phyloP scores from a whole-genome alignment of 1,284 basidiomycete species.

The Trametes versicolor region DNA sequence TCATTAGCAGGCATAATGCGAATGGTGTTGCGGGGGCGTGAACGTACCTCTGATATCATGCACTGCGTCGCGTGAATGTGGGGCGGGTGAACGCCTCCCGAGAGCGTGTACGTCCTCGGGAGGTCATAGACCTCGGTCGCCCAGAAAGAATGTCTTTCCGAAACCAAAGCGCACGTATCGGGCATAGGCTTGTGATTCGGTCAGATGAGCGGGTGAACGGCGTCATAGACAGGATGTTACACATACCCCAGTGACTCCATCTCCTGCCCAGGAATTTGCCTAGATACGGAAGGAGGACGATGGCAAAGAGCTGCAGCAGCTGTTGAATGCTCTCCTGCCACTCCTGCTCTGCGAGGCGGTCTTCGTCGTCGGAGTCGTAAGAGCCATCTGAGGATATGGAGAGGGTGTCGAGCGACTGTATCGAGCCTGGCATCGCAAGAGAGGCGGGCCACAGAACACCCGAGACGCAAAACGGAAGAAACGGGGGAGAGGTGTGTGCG shows the following conservation, averaged over 20 bases:
- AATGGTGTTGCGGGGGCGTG: conserved; percentile 31
- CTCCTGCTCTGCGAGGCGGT: conserved; percentile 84
- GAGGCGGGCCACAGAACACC: neutral
- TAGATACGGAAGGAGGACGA: conserved; percentile 86
- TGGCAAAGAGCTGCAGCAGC: conserved; percentile 81
- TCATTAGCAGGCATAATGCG: conserved; percentile 48
- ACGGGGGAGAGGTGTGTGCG: conserved; percentile 5
- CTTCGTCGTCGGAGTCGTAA: conserved; percentile 77
- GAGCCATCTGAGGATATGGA: conserved; percentile 56
- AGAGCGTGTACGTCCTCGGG: conserved; percentile 2
- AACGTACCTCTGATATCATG: conserved; percentile 30
- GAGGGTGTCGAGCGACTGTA: conserved; percentile 53
- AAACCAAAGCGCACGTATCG: conserved; percentile 77
- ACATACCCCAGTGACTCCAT: conserved; percentile 88
- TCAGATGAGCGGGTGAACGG: conserved; percentile 32
- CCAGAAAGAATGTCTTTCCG: conserved; percentile 72
- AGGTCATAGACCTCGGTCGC: conserved; percentile 43
- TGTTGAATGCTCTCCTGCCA: conserved; percentile 93
- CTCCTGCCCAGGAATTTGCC: conserved; percentile 90
- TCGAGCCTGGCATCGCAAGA: conserved; percentile 52
- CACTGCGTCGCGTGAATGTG: conserved; percentile 1
- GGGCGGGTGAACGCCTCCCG: conserved; percentile 4
- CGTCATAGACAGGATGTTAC: conserved; percentile 20
- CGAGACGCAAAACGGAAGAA: conserved; percentile 9
- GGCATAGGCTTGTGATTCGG: conserved; percentile 64